Evolutionary conservation across 805 yeast genomes (phyloP), one percentile per base, ranked within the genome.

Genomic region (Myxozyma sirexii): DNA sequence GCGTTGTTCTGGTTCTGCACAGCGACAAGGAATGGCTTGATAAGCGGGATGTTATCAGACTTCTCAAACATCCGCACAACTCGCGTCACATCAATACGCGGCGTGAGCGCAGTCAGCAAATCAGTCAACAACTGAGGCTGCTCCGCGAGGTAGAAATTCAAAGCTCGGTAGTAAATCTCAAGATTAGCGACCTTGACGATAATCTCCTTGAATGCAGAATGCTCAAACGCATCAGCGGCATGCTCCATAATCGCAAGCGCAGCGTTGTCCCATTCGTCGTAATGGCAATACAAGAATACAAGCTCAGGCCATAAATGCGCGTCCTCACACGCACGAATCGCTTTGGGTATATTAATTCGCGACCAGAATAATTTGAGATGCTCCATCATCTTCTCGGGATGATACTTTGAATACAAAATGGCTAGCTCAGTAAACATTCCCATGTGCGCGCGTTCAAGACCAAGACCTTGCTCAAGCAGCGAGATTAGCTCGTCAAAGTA

Each of bases 231-330:
- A 68, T 87, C 87, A 62, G 96, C 90, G 2, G 96, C 87, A 72
- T 85, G 90, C 74, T 94, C 97, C 80, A 94, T 94, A 92, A 94
- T 90, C 15, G 97, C 85, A 72, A 94, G 81, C 37, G 97, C 91
- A 62, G 99, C 99, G 75, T 94, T 94, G 75, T 94, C 99, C 96
- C 97, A 94, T 78, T 94, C 99, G 73, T 94, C 99, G 74, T 94
- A 94, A 76, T 94, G 99, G 73, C 97, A 91, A 78, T 93, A 93
- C 75, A 94, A 80, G 85, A 94, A 94, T 59, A 94, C 90, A 68
- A 93, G 81, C 77, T 94, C 99, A 21, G 96, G 94, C 92, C 97
- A 94, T 72, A 94, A 79, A 72, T 94, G 99, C 42, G 97, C 94
- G 58, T 79, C 84, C 76, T 93, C 97, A 71, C 94, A 88, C 33